Base-by-base conservation (phyloP, 2,329 filamentous ascomycete genomes). In the Whalleya microplaca region DNA sequence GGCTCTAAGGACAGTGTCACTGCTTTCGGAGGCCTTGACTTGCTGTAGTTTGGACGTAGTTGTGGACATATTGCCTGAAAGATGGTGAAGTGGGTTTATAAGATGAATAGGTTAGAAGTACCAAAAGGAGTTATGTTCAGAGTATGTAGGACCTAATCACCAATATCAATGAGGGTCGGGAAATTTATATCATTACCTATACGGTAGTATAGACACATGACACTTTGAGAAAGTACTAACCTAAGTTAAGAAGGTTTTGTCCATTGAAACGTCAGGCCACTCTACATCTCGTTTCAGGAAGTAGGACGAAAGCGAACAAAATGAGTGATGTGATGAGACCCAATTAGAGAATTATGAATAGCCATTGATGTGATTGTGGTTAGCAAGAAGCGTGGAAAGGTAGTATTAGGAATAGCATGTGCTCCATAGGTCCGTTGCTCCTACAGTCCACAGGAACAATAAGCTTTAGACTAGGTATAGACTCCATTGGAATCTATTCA, bases 1-100 rank as follows among this genome's bases (percentile, higher is more conserved):
- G 23, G 23, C 23, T 27, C 9, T 27, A 4, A 27, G 23, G 23
- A 63, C 21, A 23, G 58, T 41, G 19, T 63, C 60, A 48, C 42
- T 48, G 29, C 58, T 55, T 14, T 52, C 49, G 3, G 60, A 58
- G 32, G 55, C 55, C n/a, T 56, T 37, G 40, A 63, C 50, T 40
- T 43, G 60, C 41, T 58, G 60, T 20, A 63, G 27, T 23, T 58
- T 56, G 43, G 58, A 27, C 45, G 48, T 29, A 41, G 41, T 10
- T 43, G 37, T 41, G 9, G 51, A 27, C 59, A 62, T 59, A 7
- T 45, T 51, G 29, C 19, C 45, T 12, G 9, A 37, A 49, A 21
- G 23, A 50, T 42, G 20, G 27, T 27, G 9, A 27, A 27, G 23
- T 27, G 23, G 23, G 4, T 27, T 4, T 27, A 27, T 27, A 27